Percentiles rank a stretch among this genome's conserved stretches.
Conservation (phyloP, 108 stramenopile species). For the Skeletonema costatum region DNA sequence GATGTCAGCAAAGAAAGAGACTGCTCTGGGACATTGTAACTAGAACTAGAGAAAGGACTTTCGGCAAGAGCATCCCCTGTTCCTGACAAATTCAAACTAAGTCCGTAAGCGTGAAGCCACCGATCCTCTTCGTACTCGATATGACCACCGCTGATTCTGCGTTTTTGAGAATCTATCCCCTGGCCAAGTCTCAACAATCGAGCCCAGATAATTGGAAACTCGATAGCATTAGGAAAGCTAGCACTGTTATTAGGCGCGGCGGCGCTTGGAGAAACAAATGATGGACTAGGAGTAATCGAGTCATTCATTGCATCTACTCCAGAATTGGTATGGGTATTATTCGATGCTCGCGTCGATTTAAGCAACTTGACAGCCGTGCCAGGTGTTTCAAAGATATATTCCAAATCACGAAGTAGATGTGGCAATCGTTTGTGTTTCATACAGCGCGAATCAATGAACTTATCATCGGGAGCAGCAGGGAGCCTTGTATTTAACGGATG, state of each 20-base stretch:
- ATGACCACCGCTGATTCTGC: slow-evolving; percentile 84
- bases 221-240: slow-evolving; percentile 58
- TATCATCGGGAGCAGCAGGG: slow-evolving; percentile 86
- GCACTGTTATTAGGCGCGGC: slow-evolving; percentile 26
- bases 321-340: not conserved
- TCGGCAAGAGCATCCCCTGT: slow-evolving; percentile 83
- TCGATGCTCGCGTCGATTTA: slow-evolving; percentile 37
- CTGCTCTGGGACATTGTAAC: slow-evolving; percentile 31
- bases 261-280: slow-evolving; percentile 12
- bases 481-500: slow-evolving; percentile 73
- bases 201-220: slow-evolving; percentile 76
- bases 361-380: slow-evolving; percentile 80
- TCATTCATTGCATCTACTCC: slow-evolving; percentile 21
- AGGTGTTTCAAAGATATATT: slow-evolving; percentile 90
- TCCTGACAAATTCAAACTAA: slow-evolving; percentile 85
- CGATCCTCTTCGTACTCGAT: slow-evolving; percentile 87
- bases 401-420: slow-evolving; percentile 85
- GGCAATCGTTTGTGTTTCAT: slow-evolving; percentile 86
- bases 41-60: slow-evolving; percentile 61
- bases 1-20: slow-evolving; percentile 28
- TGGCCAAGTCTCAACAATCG: slow-evolving; percentile 80
- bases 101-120: slow-evolving; percentile 85
- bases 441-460: slow-evolving; percentile 85
- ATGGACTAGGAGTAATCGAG: slow-evolving; percentile 23
- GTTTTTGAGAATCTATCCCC: slow-evolving; percentile 88